Evolutionary conservation across 2,329 filamentous ascomycete species (phyloP), one percentile per base, ranked within the genome.

Genomic region (Claviceps humidiphila): DNA sequence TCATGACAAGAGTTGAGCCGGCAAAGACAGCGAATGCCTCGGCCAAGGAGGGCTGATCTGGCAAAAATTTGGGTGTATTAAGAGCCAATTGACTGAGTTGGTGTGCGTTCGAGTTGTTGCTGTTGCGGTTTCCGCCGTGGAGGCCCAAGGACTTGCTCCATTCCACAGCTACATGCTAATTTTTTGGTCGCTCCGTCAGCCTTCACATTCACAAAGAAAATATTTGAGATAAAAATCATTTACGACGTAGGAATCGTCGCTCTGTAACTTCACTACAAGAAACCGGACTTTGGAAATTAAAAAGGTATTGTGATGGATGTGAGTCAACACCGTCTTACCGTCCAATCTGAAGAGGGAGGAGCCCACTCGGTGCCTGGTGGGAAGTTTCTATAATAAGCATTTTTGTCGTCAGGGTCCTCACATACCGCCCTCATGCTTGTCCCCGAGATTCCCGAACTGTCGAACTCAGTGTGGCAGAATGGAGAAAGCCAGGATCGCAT

Each of bases 11-110:
- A 0, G 84, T 87, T 38, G 78, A 82, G 4, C 80, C 79, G 0
- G 78, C 76, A 59, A 89, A 74, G 0, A 88, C 84, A 0, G 85
- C 84, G 0, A 91, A 63, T 0, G 83, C 82, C 65, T 93, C 87
- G 0, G 80, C 82, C n/a, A 87, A 73, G 2, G 82, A 87, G 0
- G 87, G 87, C 0, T 83, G 64, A 0, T 66, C 60, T 0, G 71
- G 64, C 38, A 75, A 69, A 0, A 87, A 71, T 0, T 53, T 50
- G 0, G 68, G 63, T 4, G 62, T 37, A 0, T 51, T 50, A 0
- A 78, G 71, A 5, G 78, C 72, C 13, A 79, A 65, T 55, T 84
- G 74, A 30, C 77, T 78, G 6, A 68, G 54, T 13, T 84, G 71
- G 0, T 79, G 75, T 16, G 76, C 72, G 56, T 80, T 82, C 41